phyloP scores from a whole-genome alignment of 805 yeast genomes.

The Myxozyma neotropica region DNA sequence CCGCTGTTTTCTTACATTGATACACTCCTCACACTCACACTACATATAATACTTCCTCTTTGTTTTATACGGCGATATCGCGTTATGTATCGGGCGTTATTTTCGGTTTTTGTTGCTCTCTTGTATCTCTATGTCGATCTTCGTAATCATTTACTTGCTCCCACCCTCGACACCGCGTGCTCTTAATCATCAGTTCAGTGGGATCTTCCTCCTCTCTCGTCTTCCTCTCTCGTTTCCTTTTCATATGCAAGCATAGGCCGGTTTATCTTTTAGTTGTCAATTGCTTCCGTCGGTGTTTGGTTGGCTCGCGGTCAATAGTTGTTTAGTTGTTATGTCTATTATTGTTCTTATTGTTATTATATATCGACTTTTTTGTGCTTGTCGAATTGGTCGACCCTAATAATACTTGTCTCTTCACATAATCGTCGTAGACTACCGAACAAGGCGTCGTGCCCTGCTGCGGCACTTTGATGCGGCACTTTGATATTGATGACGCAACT shows the following conservation, averaged over 20 bases:
- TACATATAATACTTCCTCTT: not conserved
- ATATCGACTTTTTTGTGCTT: not conserved
- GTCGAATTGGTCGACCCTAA: not conserved
- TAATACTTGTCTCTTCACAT: not conserved
- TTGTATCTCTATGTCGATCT: slow-evolving; percentile 1
- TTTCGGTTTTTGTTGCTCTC: slow-evolving; percentile 1
- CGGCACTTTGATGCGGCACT: too few species aligned
- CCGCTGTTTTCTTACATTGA: not conserved
- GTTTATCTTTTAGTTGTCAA: not conserved
- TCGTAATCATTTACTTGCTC: not conserved
- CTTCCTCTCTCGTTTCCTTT: not conserved
- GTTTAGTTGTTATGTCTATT: not conserved
- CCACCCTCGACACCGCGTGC: not conserved
- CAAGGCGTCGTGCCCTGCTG: too few species aligned
- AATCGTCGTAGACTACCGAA: not conserved
- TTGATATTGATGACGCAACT: too few species aligned
- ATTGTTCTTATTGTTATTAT: not conserved
- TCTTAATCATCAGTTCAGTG: not conserved
- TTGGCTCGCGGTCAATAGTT: slow-evolving; percentile 1
- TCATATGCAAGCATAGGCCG: not conserved
- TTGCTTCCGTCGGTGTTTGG: slow-evolving; percentile 8
- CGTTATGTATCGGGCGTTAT: slow-evolving; percentile 6
- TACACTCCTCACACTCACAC: not conserved
- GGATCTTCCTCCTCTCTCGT: not conserved
- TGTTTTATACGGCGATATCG: slow-evolving; percentile 3